Conservation (phyloP, 1,284 basidiomycete species). For the Trametes polyzona region DNA sequence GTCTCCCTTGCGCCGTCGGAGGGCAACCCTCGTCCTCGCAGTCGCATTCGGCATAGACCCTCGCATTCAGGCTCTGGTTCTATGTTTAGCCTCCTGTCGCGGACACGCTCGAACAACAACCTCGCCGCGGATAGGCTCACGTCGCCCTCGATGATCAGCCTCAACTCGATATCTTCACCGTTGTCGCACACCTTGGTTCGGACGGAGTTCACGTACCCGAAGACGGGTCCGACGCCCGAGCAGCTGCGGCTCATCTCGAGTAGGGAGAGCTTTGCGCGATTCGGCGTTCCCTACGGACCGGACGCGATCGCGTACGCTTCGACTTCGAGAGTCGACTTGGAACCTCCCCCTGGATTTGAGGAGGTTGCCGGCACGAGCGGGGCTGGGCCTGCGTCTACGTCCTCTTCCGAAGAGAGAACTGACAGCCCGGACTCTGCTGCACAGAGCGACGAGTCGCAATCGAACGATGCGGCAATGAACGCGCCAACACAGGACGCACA, state of each 20-base stretch:
- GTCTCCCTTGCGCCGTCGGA: conserved; percentile 23
- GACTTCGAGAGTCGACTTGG: conserved; percentile 38
- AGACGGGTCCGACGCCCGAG: conserved; percentile 53
- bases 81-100: conserved; percentile 35
- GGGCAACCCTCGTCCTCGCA: conserved; percentile 22
- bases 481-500: not conserved
- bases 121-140: conserved; percentile 33
- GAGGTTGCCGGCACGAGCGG: conserved; percentile 24
- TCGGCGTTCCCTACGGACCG: conserved; percentile 55
- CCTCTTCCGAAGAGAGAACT: not conserved
- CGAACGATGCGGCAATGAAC: not conserved
- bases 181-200: conserved; percentile 52
- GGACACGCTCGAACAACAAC: conserved; percentile 34
- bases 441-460: not conserved
- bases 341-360: conserved; percentile 44
- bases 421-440: not conserved
- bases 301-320: conserved; percentile 50
- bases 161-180: conserved; percentile 53
- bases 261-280: conserved; percentile 48
- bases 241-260: conserved; percentile 55
- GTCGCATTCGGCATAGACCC: conserved; percentile 27
- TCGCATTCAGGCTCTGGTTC: conserved; percentile 43
- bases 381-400: not conserved
- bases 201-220: conserved; percentile 53
- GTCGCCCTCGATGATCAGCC: conserved; percentile 48